phyloP scores from a whole-genome alignment of 2,329 filamentous ascomycete genomes.

The Pestalotiopsis sp. region DNA sequence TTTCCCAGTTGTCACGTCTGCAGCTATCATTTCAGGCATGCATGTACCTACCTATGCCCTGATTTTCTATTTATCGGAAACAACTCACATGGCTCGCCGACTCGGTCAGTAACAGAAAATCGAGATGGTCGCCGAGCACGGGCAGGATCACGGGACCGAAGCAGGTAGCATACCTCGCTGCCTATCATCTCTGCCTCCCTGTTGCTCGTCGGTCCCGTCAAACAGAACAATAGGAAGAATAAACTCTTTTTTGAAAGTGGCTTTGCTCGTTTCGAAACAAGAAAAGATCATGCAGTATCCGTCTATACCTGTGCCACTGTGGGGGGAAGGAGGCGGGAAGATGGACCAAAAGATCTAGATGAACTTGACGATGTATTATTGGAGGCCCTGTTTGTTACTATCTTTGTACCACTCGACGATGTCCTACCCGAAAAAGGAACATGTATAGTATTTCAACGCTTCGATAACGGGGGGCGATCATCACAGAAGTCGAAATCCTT shows the following conservation, averaged over 20 bases:
- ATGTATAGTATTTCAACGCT: too few relatives aligned
- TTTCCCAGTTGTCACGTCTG: not conserved
- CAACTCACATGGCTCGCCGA: not conserved
- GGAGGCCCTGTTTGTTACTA: too few relatives aligned
- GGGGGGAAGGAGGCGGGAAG: too few relatives aligned
- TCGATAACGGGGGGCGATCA: too few relatives aligned
- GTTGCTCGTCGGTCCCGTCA: not conserved
- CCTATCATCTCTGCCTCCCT: not conserved
- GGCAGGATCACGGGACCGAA: not conserved
- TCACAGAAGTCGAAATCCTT: too few relatives aligned
- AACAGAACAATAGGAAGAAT: not conserved
- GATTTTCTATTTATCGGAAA: not conserved
- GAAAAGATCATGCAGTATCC: not conserved
- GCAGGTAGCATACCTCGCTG: not conserved
- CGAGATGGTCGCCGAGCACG: not conserved
- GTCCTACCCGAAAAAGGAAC: too few relatives aligned
- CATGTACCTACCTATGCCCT: not conserved
- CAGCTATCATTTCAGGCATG: not conserved
- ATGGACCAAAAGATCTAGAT: too few relatives aligned
- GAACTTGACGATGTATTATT: too few relatives aligned
- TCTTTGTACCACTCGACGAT: too few relatives aligned
- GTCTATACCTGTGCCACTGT: not conserved
- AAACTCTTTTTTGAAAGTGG: not conserved
- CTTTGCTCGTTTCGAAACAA: conserved; percentile 1
- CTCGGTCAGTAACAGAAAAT: not conserved